phyloP scores from a whole-genome alignment of 1,139 yeast species.

The Protomyces inouyei region DNA sequence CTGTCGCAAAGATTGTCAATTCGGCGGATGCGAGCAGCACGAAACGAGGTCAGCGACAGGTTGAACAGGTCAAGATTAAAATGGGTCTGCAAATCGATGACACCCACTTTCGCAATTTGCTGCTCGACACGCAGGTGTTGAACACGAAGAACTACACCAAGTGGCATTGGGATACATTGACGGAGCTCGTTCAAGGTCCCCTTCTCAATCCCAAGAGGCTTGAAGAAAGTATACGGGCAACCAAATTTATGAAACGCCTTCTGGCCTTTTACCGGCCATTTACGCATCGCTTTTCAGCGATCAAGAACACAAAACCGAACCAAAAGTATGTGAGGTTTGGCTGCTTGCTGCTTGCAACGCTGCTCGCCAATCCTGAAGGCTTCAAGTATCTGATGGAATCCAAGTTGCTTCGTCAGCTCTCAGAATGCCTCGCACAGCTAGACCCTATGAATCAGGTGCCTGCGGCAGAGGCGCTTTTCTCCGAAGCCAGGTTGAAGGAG shows the following conservation, averaged over 20 bases:
- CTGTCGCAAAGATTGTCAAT: background rate
- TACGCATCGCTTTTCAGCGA: constrained; percentile 72
- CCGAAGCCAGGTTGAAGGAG: constrained; percentile 53
- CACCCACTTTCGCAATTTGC: constrained; percentile 58
- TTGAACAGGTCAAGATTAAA: constrained; percentile 46
- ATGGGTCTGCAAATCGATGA: constrained; percentile 63
- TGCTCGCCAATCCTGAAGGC: constrained; percentile 64
- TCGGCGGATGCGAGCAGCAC: background rate
- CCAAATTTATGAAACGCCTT: constrained; percentile 79
- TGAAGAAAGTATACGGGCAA: constrained; percentile 71
- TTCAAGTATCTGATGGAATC: constrained; percentile 61
- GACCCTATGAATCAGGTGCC: constrained; percentile 71
- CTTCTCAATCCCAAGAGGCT: constrained; percentile 63
- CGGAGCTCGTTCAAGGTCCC: constrained; percentile 73
- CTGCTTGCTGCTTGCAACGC: constrained; percentile 60
- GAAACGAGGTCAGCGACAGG: constrained; percentile 38
- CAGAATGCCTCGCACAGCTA: constrained; percentile 80
- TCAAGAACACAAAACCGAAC: constrained; percentile 50
- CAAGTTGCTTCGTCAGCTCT: constrained; percentile 76
- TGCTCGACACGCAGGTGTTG: constrained; percentile 64
- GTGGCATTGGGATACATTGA: constrained; percentile 82
- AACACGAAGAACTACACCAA: constrained; percentile 71
- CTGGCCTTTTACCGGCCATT: constrained; percentile 88
- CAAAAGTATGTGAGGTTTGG: constrained; percentile 65
- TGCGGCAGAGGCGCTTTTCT: constrained; percentile 69